Conservation (phyloP, 2,329 filamentous ascomycete genomes). For the Microsporum audouinii region DNA sequence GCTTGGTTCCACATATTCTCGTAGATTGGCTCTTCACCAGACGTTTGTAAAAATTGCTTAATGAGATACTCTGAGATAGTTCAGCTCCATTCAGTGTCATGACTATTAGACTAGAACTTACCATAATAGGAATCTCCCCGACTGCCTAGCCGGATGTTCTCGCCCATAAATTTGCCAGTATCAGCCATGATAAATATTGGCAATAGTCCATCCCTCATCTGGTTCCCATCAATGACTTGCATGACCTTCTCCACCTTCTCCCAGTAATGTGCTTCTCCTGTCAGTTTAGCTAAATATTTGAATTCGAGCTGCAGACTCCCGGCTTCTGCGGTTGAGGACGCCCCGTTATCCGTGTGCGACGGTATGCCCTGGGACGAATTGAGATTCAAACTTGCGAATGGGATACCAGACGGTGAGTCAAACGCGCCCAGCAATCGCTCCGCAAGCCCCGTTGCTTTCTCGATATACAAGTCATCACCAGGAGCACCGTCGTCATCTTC, state of each 20-base stretch:
- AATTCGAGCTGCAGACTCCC: slow-evolving; percentile 89
- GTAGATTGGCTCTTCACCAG: slow-evolving; percentile 73
- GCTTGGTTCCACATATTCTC: slow-evolving; percentile 87
- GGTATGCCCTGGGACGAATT: slow-evolving; percentile 62
- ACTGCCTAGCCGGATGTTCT: slow-evolving; percentile 84
- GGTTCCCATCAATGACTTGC: slow-evolving; percentile 75
- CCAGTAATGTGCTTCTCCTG: slow-evolving; percentile 88
- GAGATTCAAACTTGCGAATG: slow-evolving; percentile 82
- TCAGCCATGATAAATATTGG: slow-evolving; percentile 83
- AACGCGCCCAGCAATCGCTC: slow-evolving; percentile 81
- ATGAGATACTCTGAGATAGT: slow-evolving; percentile 67
- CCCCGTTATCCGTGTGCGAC: slow-evolving; percentile 74
- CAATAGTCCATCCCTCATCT: slow-evolving; percentile 66
- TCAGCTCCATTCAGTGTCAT: slow-evolving; percentile 1
- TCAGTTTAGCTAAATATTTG: slow-evolving; percentile 92
- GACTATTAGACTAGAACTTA: slow-evolving; percentile 15
- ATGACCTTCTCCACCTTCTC: slow-evolving; percentile 84
- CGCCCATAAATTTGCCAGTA: slow-evolving; percentile 64
- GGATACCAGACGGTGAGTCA: slow-evolving; percentile 73
- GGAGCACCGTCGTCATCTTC: slow-evolving; percentile 60
- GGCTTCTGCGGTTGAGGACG: slow-evolving; percentile 87
- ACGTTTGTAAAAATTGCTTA: slow-evolving; percentile 95
- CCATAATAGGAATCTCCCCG: slow-evolving; percentile 92
- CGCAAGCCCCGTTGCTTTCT: slow-evolving; percentile 88
- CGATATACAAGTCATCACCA: slow-evolving; percentile 85